Base-by-base conservation (phyloP, 352 stramenopile genomes). In the Phytophthora nicotianae region DNA sequence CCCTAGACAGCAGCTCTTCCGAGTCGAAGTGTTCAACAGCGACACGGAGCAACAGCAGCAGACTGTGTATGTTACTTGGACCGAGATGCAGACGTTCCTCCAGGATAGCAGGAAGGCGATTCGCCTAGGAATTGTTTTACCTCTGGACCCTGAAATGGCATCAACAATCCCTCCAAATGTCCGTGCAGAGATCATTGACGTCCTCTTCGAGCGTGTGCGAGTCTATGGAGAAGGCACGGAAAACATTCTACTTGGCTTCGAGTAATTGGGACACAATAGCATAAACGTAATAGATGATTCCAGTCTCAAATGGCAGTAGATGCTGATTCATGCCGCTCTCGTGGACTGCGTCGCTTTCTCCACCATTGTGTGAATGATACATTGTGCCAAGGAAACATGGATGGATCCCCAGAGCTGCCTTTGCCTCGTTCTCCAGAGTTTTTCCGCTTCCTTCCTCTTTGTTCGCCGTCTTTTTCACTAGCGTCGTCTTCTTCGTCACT, bases 321-420 rank as follows among this genome's bases (percentile, higher is more conserved):
- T 50, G 71, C 51, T 9, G 61, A 53, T 11, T 68, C 66, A 16
- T 69, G 53, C 20, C 58, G 67, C 26, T 62, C 62, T 52, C 58
- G 42, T 26, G 63, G 73, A 20, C 57, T 72, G 23, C 60, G 71
- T 11, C 82, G 77, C 40, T 83, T 81, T 13, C 74, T 62, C 86
- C 86, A 95, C 86, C 86, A 95, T 41, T 93, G 79, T 2, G 86
- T 68, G 33, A 95, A 83, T 19, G 83, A 93, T 14, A 93, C 81
- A 43, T 80, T 83, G 45, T 88, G 74, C 86, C 86, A 95, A 8
- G 68, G 74, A 63, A 89, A 89, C 55, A 88, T 38, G 1, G 78
- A 85, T 38, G 62, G 58, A 50, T 86, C 76, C 1, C 69, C 64
- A 6, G 57, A 40, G 7, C 21, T 47, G 35, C n/a, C 56, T 8